Evolutionary conservation across 169 alveolate species (phyloP).

Genomic region (Amoebophrya sp.): DNA sequence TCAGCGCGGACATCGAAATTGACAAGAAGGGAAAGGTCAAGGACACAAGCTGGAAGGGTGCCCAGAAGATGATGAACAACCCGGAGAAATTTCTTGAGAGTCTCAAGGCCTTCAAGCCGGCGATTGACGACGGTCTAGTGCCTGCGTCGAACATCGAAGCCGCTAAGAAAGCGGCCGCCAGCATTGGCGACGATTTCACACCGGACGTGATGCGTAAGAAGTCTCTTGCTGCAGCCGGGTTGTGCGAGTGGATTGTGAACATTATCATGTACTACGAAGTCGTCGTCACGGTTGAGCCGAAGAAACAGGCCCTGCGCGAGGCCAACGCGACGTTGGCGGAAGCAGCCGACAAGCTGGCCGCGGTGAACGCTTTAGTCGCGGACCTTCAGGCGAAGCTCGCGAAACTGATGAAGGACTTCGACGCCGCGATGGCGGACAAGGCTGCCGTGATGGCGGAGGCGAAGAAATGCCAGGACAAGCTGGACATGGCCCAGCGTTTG

Average conservation of each 20-base stretch:
- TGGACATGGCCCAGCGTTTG: slow-evolving; percentile 82
- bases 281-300: slow-evolving; percentile 85
- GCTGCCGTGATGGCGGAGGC: slow-evolving; percentile 85
- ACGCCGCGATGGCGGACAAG: slow-evolving; percentile 82
- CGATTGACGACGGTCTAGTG: slow-evolving; percentile 74
- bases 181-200: slow-evolving; percentile 43
- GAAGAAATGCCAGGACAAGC: slow-evolving; percentile 80
- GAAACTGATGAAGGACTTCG: slow-evolving; percentile 47
- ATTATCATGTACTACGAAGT: slow-evolving; percentile 84
- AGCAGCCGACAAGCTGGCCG: slow-evolving; percentile 81
- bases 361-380: slow-evolving; percentile 72
- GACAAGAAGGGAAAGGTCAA: slow-evolving; percentile 84
- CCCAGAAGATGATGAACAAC: slow-evolving; percentile 84
- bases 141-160: slow-evolving; percentile 79
- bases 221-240: slow-evolving; percentile 84
- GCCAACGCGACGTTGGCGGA: slow-evolving; percentile 76
- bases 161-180: slow-evolving; percentile 45
- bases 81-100: slow-evolving; percentile 83
- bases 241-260: slow-evolving; percentile 75
- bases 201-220: slow-evolving; percentile 76
- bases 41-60: slow-evolving; percentile 86
- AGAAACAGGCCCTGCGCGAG: slow-evolving; percentile 77
- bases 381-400: slow-evolving; percentile 58
- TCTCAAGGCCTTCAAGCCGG: slow-evolving; percentile 73
- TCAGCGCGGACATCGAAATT: slow-evolving; percentile 68